Percentiles rank a stretch among this genome's conserved stretches.
Evolutionary conservation across 2,329 filamentous ascomycete species (phyloP).

Genomic region (Nigrospora oryzae): DNA sequence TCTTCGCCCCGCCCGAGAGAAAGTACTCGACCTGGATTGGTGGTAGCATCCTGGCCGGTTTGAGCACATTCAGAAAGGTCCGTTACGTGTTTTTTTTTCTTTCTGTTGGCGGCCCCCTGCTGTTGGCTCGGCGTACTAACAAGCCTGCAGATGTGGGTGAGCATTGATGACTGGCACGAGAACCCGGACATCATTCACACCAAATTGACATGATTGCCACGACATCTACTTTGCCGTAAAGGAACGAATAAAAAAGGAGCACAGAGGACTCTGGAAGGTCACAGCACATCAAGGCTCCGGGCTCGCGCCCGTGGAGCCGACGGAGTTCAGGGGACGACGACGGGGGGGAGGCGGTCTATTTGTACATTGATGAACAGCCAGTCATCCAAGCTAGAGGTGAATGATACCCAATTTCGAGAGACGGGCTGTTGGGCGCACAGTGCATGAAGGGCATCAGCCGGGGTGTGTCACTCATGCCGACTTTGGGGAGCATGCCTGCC

Average conservation of each 20-base stretch:
- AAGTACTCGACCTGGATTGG: conserved; percentile 99
- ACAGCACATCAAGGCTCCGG: too few species aligned
- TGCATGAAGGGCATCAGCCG: neutral
- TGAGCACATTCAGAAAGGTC: conserved; percentile 98
- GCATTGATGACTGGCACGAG: conserved; percentile 99
- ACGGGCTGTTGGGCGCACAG: neutral
- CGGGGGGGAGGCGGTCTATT: neutral
- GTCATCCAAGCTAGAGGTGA: conserved; percentile 2
- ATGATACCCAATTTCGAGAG: conserved; percentile 1
- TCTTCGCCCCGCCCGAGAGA: conserved; percentile 92
- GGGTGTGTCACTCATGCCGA: neutral
- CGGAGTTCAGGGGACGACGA: too few species aligned
- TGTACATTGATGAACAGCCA: conserved; percentile 1
- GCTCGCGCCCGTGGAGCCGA: too few species aligned
- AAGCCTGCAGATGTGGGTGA: conserved; percentile 85
- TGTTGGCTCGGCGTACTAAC: conserved; percentile 6
- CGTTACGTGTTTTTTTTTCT: conserved; percentile 15
- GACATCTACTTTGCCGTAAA: too few species aligned
- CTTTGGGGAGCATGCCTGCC: too few species aligned
- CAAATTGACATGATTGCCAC: conserved; percentile 70
- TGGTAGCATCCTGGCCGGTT: conserved; percentile 88
- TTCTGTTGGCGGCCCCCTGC: conserved; percentile 6
- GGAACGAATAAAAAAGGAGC: too few species aligned
- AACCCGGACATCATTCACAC: conserved; percentile 98
- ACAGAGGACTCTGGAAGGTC: too few species aligned